Evolutionary conservation across 331 rosid genomes (phyloP).

Genomic region (Arachis monticola): DNA sequence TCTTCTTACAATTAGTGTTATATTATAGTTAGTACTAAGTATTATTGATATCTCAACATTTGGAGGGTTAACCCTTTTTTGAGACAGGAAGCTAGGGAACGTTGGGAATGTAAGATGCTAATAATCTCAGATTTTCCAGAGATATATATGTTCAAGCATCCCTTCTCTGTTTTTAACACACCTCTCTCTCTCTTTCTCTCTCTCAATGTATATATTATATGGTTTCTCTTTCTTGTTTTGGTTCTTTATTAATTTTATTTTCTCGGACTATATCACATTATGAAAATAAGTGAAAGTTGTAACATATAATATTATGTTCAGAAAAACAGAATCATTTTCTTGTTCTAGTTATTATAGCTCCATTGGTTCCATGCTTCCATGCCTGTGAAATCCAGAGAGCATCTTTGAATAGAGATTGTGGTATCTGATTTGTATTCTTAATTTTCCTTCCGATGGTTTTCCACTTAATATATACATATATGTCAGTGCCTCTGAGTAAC

Average conservation of each 20-base stretch:
- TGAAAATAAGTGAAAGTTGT: constrained; percentile 1
- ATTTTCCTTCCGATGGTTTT: too few species aligned
- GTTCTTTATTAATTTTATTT: too few species aligned
- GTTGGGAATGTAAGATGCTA: constrained; percentile 60
- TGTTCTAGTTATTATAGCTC: neutral
- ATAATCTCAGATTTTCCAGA: too few species aligned
- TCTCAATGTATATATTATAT: too few species aligned
- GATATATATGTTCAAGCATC: constrained; percentile 6
- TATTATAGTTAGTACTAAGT: neutral
- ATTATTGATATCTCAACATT: constrained; percentile 22
- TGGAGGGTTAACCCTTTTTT: constrained; percentile 39
- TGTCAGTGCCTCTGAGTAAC: constrained; percentile 2
- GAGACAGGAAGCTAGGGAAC: constrained; percentile 4
- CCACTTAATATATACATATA: too few species aligned
- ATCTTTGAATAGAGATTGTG: neutral
- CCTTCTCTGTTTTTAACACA: constrained; percentile 32
- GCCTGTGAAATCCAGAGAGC: neutral
- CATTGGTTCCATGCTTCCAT: neutral
- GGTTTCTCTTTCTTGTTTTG: too few species aligned
- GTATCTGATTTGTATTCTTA: too few species aligned
- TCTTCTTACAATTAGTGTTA: constrained; percentile 11
- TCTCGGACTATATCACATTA: too few species aligned
- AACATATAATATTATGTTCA: constrained; percentile 18
- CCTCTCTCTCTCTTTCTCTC: neutral
- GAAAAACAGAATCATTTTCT: neutral